A percentile compares a stretch with the other conserved stretches of the same genome.
Evolutionary conservation across 2,329 filamentous ascomycete genomes (phyloP).

Genomic region (Fusarium austroafricanum): DNA sequence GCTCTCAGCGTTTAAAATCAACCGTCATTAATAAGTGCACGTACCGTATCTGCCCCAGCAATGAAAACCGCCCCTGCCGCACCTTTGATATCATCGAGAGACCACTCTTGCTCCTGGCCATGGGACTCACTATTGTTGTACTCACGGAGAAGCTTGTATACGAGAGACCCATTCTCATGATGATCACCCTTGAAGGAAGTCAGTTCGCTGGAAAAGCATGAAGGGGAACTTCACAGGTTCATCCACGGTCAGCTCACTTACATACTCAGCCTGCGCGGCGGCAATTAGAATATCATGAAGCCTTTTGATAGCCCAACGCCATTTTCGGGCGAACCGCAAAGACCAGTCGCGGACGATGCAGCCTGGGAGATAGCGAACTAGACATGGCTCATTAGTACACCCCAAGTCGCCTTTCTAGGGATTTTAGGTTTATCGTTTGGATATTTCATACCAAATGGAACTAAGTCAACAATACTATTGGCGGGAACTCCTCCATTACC

Average conservation of each 20-base stretch:
- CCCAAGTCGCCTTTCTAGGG: background rate
- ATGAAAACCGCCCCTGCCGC: constrained; percentile 62
- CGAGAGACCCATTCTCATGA: constrained; percentile 41
- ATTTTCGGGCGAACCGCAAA: constrained; percentile 49
- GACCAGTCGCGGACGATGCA: constrained; percentile 49
- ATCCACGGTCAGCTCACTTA: constrained; percentile 27
- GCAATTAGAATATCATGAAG: constrained; percentile 51
- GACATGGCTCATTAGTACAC: constrained; percentile 13
- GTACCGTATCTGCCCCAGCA: constrained; percentile 59
- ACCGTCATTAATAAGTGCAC: constrained; percentile 19
- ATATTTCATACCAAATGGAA: constrained; percentile 51
- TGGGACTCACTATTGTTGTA: constrained; percentile 30
- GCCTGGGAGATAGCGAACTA: constrained; percentile 45
- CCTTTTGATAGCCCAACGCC: constrained; percentile 51
- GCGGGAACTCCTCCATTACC: constrained; percentile 49
- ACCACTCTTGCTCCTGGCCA: constrained; percentile 38
- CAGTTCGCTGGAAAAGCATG: constrained; percentile 3
- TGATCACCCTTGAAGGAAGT: constrained; percentile 27
- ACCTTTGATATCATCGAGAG: constrained; percentile 61
- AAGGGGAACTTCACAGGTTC: background rate
- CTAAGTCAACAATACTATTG: constrained; percentile 57
- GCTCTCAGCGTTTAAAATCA: constrained; percentile 40
- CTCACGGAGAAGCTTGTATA: constrained; percentile 41
- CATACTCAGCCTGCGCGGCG: constrained; percentile 44
- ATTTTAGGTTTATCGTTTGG: background rate